Evolutionary conservation across 2,329 filamentous ascomycete genomes (phyloP).

Genomic region (Aspergillus sclerotialis): DNA sequence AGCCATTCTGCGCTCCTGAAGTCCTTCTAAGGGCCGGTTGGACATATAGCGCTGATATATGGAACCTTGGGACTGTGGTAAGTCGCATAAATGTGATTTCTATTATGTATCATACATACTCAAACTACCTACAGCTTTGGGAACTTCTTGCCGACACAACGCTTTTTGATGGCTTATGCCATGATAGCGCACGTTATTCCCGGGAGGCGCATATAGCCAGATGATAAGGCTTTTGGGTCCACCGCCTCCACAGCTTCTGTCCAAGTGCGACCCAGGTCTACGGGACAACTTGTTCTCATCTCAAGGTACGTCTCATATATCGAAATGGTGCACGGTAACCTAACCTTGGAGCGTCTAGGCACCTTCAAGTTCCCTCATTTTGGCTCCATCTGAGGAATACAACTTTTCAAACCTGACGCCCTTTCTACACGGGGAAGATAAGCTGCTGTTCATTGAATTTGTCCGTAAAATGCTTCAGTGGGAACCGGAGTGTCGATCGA

Average conservation of each 20-base stretch:
- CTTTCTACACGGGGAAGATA: slow-evolving; percentile 22
- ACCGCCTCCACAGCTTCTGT: slow-evolving; percentile 10
- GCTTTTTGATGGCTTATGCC: slow-evolving; percentile 21
- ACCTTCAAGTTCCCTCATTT: slow-evolving; percentile 13
- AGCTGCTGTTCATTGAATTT: slow-evolving; percentile 24
- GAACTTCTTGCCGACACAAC: slow-evolving; percentile 22
- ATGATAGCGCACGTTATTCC: slow-evolving; percentile 12
- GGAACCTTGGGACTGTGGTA: slow-evolving; percentile 25
- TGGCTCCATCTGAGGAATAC: slow-evolving; percentile 15
- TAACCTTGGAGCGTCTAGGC: slow-evolving; percentile 9
- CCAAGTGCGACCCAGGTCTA: slow-evolving; percentile 5
- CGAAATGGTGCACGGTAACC: background rate
- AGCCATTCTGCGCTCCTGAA: slow-evolving; percentile 23
- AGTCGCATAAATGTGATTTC: no score
- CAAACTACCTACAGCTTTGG: slow-evolving; percentile 19
- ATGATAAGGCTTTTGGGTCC: slow-evolving; percentile 18
- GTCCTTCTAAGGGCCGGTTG: slow-evolving; percentile 22
- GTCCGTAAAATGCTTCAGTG: slow-evolving; percentile 24
- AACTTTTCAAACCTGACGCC: slow-evolving; percentile 10
- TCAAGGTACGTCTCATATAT: slow-evolving; percentile 9
- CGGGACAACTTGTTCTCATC: slow-evolving; percentile 6
- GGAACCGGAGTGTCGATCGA: slow-evolving; percentile 26
- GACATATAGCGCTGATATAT: slow-evolving; percentile 29
- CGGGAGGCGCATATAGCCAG: slow-evolving; percentile 17
- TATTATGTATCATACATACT: background rate